Base-by-base conservation (phyloP, 1,284 basidiomycete genomes). In the Pseudozyma sp. region DNA sequence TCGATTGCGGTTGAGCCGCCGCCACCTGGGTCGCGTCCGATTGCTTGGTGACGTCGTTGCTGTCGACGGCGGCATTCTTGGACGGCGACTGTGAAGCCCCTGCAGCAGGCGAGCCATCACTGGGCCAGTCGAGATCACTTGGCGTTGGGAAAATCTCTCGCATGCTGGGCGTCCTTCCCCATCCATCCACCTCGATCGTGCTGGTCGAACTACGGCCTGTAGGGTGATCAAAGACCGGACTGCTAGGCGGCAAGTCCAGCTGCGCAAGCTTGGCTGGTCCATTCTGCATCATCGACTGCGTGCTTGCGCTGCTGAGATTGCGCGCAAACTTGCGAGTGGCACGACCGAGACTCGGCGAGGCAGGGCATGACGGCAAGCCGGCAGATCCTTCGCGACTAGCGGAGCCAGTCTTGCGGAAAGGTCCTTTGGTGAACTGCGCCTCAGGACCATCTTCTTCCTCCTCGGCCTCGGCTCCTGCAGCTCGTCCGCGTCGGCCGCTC, bases 71-170 rank as follows among this genome's bases (percentile, higher is more conserved):
- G 13, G n/a, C 29, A 5, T 47, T 46, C 34, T 60, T 56, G 24
- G 17, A n/a, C 8, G 58, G 52, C 5, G 54, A 56, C 54, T 60
- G 50, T 8, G 52, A 44, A 7, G 30, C 47, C 4, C 24, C 45
- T 16, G 34, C 51, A 29, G 34, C 51, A 11, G 60, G 60, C 19
- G 60, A 54, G 0, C 24, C 69, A 31, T 71, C 63, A 16, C 57
- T 72, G 4, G 61, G 59, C 68, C 64, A 69, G 24, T 75, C 72
- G 24, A 71, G 58, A 29, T 75, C 72, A 58, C 65, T 68, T 14
- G 75, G 71, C 13, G 75, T 75, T 0, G 75, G 75, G 46, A 78
- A 78, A 24, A 78, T 64, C 45, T 75, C 75, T n/a, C 65, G 46
- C 71, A 78, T 75, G 34, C 63, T 71, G 5, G 70, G 61, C 13